Percentiles rank a stretch among this genome's conserved stretches.
Evolutionary conservation across 2,329 filamentous ascomycete genomes (phyloP).

Genomic region (Chrysoporthe austroafricana): DNA sequence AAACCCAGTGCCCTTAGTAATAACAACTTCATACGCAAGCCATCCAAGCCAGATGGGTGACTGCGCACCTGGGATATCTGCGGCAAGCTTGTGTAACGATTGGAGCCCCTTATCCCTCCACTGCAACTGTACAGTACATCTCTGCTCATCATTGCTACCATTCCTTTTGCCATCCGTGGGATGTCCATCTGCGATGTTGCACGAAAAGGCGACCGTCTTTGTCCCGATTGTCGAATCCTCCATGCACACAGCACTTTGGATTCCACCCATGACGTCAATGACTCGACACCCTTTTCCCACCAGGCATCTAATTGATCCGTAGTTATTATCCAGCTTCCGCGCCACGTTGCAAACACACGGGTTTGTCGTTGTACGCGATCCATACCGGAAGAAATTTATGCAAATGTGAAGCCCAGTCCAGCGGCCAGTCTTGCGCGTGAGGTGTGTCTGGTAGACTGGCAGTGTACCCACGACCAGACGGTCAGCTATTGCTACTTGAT

Average conservation of each 20-base stretch:
- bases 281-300: not conserved
- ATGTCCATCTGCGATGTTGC: not conserved
- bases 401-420: not conserved
- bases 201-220: not conserved
- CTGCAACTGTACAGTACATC: not conserved
- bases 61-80: too few species aligned
- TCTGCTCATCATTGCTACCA: not conserved
- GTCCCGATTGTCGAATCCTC: too few species aligned
- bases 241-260: not conserved
- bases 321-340: not conserved
- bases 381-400: not conserved
- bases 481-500: not conserved
- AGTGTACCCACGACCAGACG: not conserved
- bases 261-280: conserved; percentile 14
- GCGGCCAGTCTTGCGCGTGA: not conserved
- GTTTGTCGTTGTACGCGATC: not conserved
- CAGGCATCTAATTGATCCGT: not conserved
- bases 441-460: not conserved
- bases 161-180: not conserved
- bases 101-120: too few species aligned
- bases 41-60: too few species aligned
- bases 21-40: not conserved
- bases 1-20: not conserved
- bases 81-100: too few species aligned
- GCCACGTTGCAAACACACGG: not conserved